Evolutionary conservation across 2,329 filamentous ascomycete genomes (phyloP), one percentile per base, ranked within the genome.

Genomic region (Hypoxylon rubiginosum): DNA sequence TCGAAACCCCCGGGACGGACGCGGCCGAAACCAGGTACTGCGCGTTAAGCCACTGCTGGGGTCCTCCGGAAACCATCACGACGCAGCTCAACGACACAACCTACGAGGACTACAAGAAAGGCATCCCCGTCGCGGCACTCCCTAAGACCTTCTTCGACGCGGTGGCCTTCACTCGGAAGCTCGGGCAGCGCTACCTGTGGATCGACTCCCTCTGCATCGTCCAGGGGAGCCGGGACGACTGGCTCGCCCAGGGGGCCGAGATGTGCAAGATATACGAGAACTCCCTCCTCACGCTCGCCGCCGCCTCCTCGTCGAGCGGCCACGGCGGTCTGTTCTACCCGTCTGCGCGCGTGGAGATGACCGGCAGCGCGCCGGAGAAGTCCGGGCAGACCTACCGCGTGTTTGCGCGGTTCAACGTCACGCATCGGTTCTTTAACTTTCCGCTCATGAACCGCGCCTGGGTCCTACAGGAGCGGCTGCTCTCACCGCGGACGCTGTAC

Each of bases 401-500:
- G 24, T 50, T 30, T 9, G 46, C 46, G n/a, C 21, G 24, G n/a
- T 50, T 32, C 26, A n/a, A 50, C 6, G 28, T 50, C 26, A 30
- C 24, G 26, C 48, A 32, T 50, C 24, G 21, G 13, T 50, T 50
- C 48, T 50, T 50, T 26, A 26, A 50, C 26, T 50, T 50, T 4
- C 48, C 24, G 7, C 26, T 50, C 15, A 32, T 28, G 21, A 30
- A 50, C 48, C 26, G 48, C 10, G 48, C 48, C n/a, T 50, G 28
- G 48, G 48, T 50, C 8, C 26, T 50, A n/a, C 15, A 68, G 48
- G 62, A 21, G n/a, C 8, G 39, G n/a, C 39, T 43, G n/a, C 21
- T 68, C n/a, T 68, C 66, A 11, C 58, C 62, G 13, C 53, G 66
- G 17, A 51, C 65, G 15, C n/a, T 68, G 34, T 56, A 65, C 30